Evolutionary conservation across 768 basidiomycete genomes (phyloP), one percentile per base, ranked within the genome.

Genomic region (Gloeostereum incarnatum): DNA sequence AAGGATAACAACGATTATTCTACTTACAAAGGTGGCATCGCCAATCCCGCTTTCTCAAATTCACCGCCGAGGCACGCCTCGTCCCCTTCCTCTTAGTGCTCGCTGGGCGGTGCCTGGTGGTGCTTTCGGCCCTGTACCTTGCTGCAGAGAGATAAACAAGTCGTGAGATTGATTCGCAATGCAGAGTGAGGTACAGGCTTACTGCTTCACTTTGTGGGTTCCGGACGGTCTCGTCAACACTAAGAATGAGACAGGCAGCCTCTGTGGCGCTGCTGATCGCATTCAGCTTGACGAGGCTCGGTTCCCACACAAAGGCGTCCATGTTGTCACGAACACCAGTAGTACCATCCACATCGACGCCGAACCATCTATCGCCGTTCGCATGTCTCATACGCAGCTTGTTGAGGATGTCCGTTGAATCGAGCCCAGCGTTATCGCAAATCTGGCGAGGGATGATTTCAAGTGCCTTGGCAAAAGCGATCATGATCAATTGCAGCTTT

Each of bases 291-390:
- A 98, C 88, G 42, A 98, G 68, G 45, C 84, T 84, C 11, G 96
- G 94, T 56, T 98, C 96, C 94, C 96, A 98, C 6, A 99, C 94
- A 53, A 98, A 99, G 31, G 88, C 85, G 37, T 90, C 89, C 81
- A 98, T 81, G 61, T 98, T 99, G 61, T 99, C 79, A 39, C 89
- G 79, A 19, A 97, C 87, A 14, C 91, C 89, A 20, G 87, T 82
- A 3, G 70, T 61, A 9, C 85, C 85, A 39, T 97, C 93, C 19
- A 99, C 90, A 48, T 96, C 92, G 10, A 98, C 92, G 43, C 96
- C 96, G 31, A 73, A 81, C 92, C 92, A 97, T 40, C 67, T 77
- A 38, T 89, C 83, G 11, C 87, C 88, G 40, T 75, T 74, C 0
- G 91, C 90, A 54, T 98, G 93, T 49, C 83, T 81, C 90, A 96